Conservation (phyloP, 805 yeast genomes). For the Deakozyma indianensis region DNA sequence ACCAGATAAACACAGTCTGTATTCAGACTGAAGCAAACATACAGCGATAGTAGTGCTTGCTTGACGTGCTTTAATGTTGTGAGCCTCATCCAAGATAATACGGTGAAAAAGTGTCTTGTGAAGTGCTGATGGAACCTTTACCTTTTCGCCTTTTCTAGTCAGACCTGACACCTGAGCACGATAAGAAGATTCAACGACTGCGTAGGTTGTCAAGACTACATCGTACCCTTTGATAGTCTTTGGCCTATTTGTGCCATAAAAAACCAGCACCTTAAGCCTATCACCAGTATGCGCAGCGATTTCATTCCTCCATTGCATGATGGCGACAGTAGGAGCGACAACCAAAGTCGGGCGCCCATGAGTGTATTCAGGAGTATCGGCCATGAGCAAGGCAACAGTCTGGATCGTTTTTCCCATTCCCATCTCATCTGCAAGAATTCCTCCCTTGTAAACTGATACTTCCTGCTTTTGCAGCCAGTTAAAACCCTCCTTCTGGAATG, state of each 20-base stretch:
- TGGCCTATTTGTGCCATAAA: slow-evolving; percentile 72
- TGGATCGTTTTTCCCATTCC: slow-evolving; percentile 99
- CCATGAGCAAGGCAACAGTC: slow-evolving; percentile 75
- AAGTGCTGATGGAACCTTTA: slow-evolving; percentile 61
- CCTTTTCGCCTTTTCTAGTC: slow-evolving; percentile 51
- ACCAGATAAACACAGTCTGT: slow-evolving; percentile 88
- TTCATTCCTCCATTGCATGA: slow-evolving; percentile 96
- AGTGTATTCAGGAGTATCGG: slow-evolving; percentile 30
- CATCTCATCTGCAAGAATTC: slow-evolving; percentile 96
- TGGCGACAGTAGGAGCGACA: slow-evolving; percentile 96
- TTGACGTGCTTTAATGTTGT: slow-evolving; percentile 88
- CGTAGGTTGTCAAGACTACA: slow-evolving; percentile 81
- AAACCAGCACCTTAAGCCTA: slow-evolving; percentile 50
- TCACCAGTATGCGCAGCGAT: slow-evolving; percentile 74
- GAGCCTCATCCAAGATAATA: slow-evolving; percentile 91
- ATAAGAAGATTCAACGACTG: slow-evolving; percentile 77
- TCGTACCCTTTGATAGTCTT: slow-evolving; percentile 49
- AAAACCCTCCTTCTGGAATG: slow-evolving; percentile 88
- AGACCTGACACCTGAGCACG: slow-evolving; percentile 78
- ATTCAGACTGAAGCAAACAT: slow-evolving; percentile 50
- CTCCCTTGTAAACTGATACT: slow-evolving; percentile 63
- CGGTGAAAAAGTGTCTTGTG: slow-evolving; percentile 69
- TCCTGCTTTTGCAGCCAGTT: slow-evolving; percentile 83
- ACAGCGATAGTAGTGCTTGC: slow-evolving; percentile 92
- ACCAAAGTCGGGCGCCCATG: slow-evolving; percentile 66